Evolutionary conservation across 2,329 filamentous ascomycete species (phyloP).

Genomic region (Hypoxylon sp.): DNA sequence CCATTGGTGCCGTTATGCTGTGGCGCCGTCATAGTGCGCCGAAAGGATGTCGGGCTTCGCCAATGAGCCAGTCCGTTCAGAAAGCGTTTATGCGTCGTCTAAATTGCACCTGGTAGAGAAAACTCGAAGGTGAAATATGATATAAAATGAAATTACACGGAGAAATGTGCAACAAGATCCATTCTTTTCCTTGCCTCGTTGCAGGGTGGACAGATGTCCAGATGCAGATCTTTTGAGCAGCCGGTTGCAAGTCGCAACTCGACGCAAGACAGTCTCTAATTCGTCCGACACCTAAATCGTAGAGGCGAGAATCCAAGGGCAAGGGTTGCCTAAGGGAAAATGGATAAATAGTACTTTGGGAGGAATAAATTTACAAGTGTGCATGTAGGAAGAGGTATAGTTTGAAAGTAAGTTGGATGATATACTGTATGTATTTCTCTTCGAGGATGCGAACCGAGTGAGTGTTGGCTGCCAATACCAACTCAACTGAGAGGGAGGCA

Average conservation of each 20-base stretch:
- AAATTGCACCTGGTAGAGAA: no score
- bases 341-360: no score
- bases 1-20: slow-evolving; percentile 41
- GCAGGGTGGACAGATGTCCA: slow-evolving; percentile 36
- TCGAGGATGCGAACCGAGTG: no score
- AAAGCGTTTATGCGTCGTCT: no score
- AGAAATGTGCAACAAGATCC: slow-evolving; percentile 25
- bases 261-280: slow-evolving; percentile 30
- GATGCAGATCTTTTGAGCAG: slow-evolving; percentile 35
- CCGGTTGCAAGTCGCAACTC: slow-evolving; percentile 33
- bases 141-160: slow-evolving; percentile 23
- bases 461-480: no score
- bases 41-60: slow-evolving; percentile 13
- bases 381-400: no score
- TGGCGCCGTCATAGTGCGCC: slow-evolving; percentile 38
- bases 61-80: slow-evolving; percentile 8
- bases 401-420: no score
- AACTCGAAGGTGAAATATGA: slow-evolving; percentile 2
- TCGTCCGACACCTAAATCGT: slow-evolving; percentile 26
- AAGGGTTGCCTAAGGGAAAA: slow-evolving; percentile 12
- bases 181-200: slow-evolving; percentile 31
- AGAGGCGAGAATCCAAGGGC: slow-evolving; percentile 23
- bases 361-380: no score
- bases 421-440: no score
- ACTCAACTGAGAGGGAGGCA: no score